Evolutionary conservation across 495 filamentous ascomycete species (phyloP).

Genomic region (Hyphodiscus hymeniophilus): DNA sequence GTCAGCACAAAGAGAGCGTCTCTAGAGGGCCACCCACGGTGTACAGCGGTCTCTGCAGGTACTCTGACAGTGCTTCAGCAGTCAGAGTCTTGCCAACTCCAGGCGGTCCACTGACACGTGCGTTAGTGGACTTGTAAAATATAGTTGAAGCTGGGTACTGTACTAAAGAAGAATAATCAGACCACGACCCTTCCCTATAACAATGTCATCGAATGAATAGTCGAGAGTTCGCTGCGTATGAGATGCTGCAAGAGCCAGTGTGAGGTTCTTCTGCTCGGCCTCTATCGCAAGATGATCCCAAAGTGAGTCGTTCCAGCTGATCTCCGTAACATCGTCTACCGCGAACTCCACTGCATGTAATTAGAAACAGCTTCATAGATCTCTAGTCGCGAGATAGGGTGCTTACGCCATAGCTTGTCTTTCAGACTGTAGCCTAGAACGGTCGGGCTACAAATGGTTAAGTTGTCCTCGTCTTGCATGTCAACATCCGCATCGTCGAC

Average conservation of each 20-base stretch:
- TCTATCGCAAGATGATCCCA: constrained; percentile 12
- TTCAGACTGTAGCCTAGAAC: constrained; percentile 11
- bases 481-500: constrained; percentile 6
- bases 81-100: constrained; percentile 30
- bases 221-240: constrained; percentile 20
- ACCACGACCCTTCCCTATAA: constrained; percentile 23
- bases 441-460: constrained; percentile 12
- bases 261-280: constrained; percentile 23
- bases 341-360: constrained; percentile 41
- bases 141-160: constrained; percentile 20
- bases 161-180: constrained; percentile 18
- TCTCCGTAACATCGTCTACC: constrained; percentile 57
- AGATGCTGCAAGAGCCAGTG: constrained; percentile 23
- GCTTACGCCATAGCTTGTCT: constrained; percentile 12
- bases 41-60: constrained; percentile 25
- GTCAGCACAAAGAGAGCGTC: constrained; percentile 22
- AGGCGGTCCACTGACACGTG: constrained; percentile 23
- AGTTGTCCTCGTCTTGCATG: constrained; percentile 14
- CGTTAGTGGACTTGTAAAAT: constrained; percentile 8
- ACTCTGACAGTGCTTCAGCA: constrained; percentile 26
- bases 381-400: constrained; percentile 8
- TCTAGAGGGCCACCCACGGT: constrained; percentile 16
- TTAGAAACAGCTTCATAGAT: constrained; percentile 1
- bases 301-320: constrained; percentile 58
- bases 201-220: constrained; percentile 23